Conservation (phyloP, 2,329 filamentous ascomycete genomes). For the Periglandula ipomoeae region DNA sequence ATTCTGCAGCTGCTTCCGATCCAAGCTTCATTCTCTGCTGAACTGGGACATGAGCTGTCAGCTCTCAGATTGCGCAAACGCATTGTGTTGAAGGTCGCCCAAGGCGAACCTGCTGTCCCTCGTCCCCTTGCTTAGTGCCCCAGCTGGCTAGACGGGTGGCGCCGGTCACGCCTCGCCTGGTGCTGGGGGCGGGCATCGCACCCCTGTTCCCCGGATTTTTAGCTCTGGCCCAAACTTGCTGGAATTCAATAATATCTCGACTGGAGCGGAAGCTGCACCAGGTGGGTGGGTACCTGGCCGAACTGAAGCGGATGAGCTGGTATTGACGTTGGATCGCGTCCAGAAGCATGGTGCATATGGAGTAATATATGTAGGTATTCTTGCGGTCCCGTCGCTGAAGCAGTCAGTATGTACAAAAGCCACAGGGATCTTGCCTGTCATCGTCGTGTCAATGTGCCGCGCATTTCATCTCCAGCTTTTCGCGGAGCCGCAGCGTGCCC, state of each 20-base stretch:
- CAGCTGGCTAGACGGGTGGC: slow-evolving; percentile 4
- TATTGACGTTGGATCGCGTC: neutral
- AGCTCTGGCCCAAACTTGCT: slow-evolving; percentile 3
- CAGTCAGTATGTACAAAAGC: too few species aligned
- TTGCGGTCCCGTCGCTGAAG: neutral
- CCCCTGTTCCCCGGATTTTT: slow-evolving; percentile 7
- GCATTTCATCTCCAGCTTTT: neutral
- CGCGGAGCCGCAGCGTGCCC: neutral
- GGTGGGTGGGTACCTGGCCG: neutral
- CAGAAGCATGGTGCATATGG: too few species aligned
- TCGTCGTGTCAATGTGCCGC: too few species aligned
- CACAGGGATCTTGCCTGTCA: too few species aligned
- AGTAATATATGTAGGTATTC: too few species aligned
- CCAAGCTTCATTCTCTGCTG: too few species aligned
- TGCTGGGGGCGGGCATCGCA: slow-evolving; percentile 5
- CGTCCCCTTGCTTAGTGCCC: neutral
- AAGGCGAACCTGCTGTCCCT: neutral
- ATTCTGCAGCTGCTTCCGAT: too few species aligned
- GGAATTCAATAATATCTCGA: slow-evolving; percentile 1
- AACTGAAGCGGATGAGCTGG: too few species aligned
- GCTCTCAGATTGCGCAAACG: neutral
- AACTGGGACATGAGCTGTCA: too few species aligned
- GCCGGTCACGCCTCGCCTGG: slow-evolving; percentile 2
- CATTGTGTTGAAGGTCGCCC: too few species aligned
- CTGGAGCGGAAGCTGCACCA: too few species aligned